Percentiles rank a stretch among this genome's conserved stretches.
Evolutionary conservation across 768 basidiomycete species (phyloP).

Genomic region (Kwoniella pini): DNA sequence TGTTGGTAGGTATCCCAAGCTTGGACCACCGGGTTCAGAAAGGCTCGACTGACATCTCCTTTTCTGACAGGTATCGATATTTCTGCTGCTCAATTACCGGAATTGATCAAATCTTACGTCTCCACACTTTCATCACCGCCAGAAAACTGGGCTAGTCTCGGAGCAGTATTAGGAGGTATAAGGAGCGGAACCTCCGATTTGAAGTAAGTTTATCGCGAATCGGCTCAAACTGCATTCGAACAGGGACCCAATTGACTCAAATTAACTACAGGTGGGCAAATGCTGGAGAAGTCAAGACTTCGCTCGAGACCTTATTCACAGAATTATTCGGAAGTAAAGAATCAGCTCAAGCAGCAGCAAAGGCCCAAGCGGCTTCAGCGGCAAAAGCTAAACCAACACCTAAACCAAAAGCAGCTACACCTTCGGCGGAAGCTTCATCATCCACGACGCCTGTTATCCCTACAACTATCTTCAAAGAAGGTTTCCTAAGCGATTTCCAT

Average conservation of each 20-base stretch:
- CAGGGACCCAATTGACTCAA: neutral
- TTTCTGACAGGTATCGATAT: slow-evolving; percentile 73
- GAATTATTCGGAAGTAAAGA: slow-evolving; percentile 49
- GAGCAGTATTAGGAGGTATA: slow-evolving; percentile 56
- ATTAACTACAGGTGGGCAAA: slow-evolving; percentile 48
- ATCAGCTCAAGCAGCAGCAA: slow-evolving; percentile 39
- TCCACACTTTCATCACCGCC: slow-evolving; percentile 58
- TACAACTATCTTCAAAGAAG: slow-evolving; percentile 80
- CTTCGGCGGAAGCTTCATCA: slow-evolving; percentile 50
- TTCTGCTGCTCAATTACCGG: slow-evolving; percentile 65
- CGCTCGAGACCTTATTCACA: slow-evolving; percentile 50
- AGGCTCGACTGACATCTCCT: neutral
- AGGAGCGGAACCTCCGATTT: slow-evolving; percentile 46
- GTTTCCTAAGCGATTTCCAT: slow-evolving; percentile 88
- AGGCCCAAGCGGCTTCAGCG: slow-evolving; percentile 33
- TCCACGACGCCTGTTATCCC: slow-evolving; percentile 50
- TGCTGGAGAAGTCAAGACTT: slow-evolving; percentile 46
- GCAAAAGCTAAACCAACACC: slow-evolving; percentile 26
- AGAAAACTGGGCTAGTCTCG: slow-evolving; percentile 73
- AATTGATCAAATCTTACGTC: slow-evolving; percentile 64
- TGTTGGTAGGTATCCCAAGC: slow-evolving; percentile 67
- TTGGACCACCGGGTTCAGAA: neutral
- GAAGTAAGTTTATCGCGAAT: slow-evolving; percentile 26
- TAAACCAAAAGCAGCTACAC: slow-evolving; percentile 19
- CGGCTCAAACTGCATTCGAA: neutral